These are phyloP conservation scores for Aegilops longissima DNA, from an alignment of 176 grass and related monocot species.

Conservation along the genomic window DNA sequence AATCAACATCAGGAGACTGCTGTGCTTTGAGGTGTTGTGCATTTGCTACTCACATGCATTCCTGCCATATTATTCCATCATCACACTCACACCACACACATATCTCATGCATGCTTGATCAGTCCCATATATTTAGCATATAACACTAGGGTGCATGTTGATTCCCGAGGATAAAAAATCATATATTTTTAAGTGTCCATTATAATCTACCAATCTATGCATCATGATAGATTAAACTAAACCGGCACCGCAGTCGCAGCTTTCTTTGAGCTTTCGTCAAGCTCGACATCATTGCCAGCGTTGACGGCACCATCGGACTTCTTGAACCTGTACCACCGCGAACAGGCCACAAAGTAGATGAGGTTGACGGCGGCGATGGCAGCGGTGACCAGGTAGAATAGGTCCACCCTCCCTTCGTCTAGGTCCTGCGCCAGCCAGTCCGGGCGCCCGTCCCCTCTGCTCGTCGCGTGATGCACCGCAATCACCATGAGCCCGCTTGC, in stretches of 20 bases:
- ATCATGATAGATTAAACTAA: not conserved
- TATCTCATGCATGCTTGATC: not conserved
- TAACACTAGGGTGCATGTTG: too few relatives aligned
- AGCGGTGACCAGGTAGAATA: conserved; percentile 57
- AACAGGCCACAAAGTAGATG: conserved; percentile 46
- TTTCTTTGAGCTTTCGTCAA: not conserved
- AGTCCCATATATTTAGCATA: not conserved
- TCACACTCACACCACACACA: not conserved
- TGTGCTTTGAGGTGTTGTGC: not conserved
- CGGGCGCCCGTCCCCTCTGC: conserved; percentile 26
- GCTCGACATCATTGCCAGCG: not conserved
- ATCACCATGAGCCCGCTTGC: conserved; percentile 41
- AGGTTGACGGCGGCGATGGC: conserved; percentile 38
- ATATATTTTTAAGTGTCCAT: not conserved
- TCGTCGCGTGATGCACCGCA: conserved; percentile 43
- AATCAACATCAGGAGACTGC: not conserved
- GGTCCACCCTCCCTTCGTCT: conserved; percentile 39
- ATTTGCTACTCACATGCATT: not conserved
- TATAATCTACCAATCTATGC: not conserved
- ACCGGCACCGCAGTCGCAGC: not conserved
- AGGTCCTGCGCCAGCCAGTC: too few relatives aligned
- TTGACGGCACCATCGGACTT: not conserved
- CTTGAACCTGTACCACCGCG: conserved; percentile 71
- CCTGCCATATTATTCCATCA: not conserved
- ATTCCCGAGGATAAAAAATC: not conserved